Conservation (phyloP, 495 filamentous ascomycete genomes). For the Trichocladium uniseriatum region DNA sequence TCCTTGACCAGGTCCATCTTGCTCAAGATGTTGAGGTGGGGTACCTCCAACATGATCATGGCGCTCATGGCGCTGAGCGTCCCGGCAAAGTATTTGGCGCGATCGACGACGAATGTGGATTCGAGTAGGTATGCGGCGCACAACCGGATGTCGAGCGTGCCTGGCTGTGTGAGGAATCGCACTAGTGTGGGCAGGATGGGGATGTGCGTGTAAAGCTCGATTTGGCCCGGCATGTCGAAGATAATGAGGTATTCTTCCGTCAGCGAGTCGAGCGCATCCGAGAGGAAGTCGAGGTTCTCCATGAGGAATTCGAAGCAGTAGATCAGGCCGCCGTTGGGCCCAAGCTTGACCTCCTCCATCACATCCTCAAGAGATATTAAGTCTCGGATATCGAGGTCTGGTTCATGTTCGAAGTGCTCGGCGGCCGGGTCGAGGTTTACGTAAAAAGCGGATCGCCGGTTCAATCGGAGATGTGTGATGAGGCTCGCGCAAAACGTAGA, state of each 20-base stretch:
- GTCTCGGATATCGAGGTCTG: slow-evolving; percentile 94
- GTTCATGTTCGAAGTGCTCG: slow-evolving; percentile 81
- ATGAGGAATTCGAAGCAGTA: slow-evolving; percentile 97
- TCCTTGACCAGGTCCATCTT: slow-evolving; percentile 96
- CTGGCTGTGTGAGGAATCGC: slow-evolving; percentile 66
- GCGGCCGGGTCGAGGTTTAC: slow-evolving; percentile 97
- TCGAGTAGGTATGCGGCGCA: slow-evolving; percentile 96
- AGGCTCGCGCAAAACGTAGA: slow-evolving; percentile 91
- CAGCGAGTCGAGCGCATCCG: slow-evolving; percentile 72
- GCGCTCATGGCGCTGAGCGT: slow-evolving; percentile 94
- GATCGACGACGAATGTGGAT: slow-evolving; percentile 87
- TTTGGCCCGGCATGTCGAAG: slow-evolving; percentile 97
- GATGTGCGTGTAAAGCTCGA: slow-evolving; percentile 96
- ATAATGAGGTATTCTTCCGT: slow-evolving; percentile 94
- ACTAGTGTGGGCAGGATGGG: slow-evolving; percentile 83
- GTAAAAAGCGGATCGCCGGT: slow-evolving; percentile 83
- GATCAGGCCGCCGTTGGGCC: slow-evolving; percentile 91
- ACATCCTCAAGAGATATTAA: slow-evolving; percentile 94
- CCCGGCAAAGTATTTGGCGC: slow-evolving; percentile 93
- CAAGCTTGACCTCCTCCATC: slow-evolving; percentile 92
- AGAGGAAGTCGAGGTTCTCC: slow-evolving; percentile 92
- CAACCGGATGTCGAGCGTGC: slow-evolving; percentile 77
- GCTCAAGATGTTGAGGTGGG: slow-evolving; percentile 85
- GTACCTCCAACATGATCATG: slow-evolving; percentile 96
- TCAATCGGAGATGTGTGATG: slow-evolving; percentile 83